Conservation (phyloP, 202 grass and related monocot species). For the Brachypodium distachyon region DNA sequence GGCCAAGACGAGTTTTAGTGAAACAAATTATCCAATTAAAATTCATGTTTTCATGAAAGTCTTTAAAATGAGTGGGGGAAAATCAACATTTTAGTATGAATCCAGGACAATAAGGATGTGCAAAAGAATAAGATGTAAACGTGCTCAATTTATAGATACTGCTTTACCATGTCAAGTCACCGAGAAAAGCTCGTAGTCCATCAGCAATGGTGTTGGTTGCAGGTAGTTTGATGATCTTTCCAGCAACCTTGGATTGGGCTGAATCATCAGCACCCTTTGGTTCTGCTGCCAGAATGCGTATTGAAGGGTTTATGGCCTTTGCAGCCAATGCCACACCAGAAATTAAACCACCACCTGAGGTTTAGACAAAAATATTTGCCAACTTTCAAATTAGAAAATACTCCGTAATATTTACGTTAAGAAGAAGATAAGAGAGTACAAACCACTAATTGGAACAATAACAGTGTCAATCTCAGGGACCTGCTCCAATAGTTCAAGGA, state of each 20-base stretch:
- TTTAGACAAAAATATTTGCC: not conserved
- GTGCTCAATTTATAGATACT: not conserved
- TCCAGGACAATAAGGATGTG: not conserved
- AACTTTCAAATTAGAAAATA: not conserved
- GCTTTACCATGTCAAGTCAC: conserved; percentile 81
- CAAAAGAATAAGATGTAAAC: not conserved
- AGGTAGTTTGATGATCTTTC: conserved; percentile 58
- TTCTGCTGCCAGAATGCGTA: conserved; percentile 76
- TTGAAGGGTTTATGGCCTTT: conserved; percentile 83
- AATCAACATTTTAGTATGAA: not conserved
- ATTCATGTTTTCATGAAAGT: not conserved
- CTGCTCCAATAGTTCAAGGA: conserved; percentile 83
- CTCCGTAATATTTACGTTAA: not conserved
- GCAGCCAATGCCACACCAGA: conserved; percentile 82
- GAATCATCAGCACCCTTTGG: conserved; percentile 89
- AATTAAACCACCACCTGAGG: conserved; percentile 76
- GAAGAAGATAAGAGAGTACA: conserved; percentile 7
- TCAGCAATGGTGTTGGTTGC: conserved; percentile 80
- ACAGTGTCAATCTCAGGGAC: conserved; percentile 62
- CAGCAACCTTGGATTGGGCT: conserved; percentile 71
- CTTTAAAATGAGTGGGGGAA: not conserved
- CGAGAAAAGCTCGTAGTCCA: conserved; percentile 85
- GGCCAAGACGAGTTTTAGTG: not conserved
- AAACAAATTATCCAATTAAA: not conserved
- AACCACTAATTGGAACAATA: conserved; percentile 88